Evolutionary conservation across 192 early-diverging fungal species (phyloP).

Genomic region (Podila minutissima): DNA sequence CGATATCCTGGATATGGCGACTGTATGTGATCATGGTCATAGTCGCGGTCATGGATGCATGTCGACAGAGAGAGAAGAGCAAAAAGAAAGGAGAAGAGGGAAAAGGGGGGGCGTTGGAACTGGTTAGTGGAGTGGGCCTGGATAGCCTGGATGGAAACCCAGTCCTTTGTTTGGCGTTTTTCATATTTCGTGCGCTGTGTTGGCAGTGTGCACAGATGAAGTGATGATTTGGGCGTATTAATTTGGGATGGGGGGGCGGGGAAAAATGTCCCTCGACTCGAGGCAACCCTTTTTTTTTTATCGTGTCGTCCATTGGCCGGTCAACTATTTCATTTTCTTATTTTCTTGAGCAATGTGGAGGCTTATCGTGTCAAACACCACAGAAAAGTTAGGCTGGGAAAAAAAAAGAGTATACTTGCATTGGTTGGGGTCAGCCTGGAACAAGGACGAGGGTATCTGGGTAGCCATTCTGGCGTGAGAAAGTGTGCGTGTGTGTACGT

Average conservation of each 20-base stretch:
- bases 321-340: neutral
- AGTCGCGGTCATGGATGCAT: neutral
- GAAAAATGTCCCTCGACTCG: neutral
- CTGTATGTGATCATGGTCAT: constrained; percentile 1
- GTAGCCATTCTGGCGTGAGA: constrained; percentile 2
- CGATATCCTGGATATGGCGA: constrained; percentile 28
- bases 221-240: constrained; percentile 1
- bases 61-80: neutral
- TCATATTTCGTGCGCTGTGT: too few relatives aligned
- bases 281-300: too few relatives aligned
- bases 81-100: neutral
- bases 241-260: neutral
- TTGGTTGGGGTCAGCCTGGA: constrained; percentile 22
- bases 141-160: neutral
- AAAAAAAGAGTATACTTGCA: constrained; percentile 20
- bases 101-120: neutral
- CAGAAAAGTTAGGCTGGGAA: neutral
- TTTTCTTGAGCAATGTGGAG: neutral
- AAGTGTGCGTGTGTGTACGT: neutral
- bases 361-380: neutral
- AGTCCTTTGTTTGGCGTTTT: too few relatives aligned
- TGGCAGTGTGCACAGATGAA: too few relatives aligned
- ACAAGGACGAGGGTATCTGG: constrained; percentile 27
- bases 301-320: too few relatives aligned
- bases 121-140: neutral